phyloP scores from a whole-genome alignment of 345 rosid species.

The Cardiospermum halicacabum region DNA sequence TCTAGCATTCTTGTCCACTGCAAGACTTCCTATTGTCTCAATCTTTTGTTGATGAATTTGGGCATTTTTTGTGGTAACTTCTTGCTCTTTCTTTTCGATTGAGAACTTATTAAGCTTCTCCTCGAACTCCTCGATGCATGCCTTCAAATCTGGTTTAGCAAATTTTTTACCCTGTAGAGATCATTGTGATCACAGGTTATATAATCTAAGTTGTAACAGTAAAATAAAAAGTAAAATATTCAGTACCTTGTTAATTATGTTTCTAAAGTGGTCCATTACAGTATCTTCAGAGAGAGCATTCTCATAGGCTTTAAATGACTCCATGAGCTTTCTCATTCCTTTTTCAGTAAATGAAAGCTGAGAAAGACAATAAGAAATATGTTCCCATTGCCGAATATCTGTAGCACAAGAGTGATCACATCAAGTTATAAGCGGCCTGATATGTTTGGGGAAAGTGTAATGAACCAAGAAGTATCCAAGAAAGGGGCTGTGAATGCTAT shows the following conservation, averaged over 20 bases:
- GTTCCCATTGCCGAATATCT: constrained; percentile 89
- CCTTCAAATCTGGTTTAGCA: constrained; percentile 88
- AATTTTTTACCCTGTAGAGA: constrained; percentile 79
- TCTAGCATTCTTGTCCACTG: constrained; percentile 32
- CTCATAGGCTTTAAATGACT: constrained; percentile 76
- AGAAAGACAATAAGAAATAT: constrained; percentile 90
- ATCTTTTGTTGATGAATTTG: constrained; percentile 66
- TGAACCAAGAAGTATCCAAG: neutral
- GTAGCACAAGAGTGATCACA: constrained; percentile 29
- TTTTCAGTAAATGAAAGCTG: constrained; percentile 89
- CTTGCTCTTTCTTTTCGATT: constrained; percentile 91
- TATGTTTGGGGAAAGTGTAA: no score
- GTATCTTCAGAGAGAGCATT: constrained; percentile 76
- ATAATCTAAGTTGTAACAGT: constrained; percentile 10
- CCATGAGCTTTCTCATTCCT: constrained; percentile 88
- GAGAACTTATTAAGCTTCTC: constrained; percentile 88
- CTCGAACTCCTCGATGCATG: constrained; percentile 90
- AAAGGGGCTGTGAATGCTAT: no score
- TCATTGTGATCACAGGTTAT: constrained; percentile 9
- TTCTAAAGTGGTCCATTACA: constrained; percentile 80
- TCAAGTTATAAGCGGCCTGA: neutral
- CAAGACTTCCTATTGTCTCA: constrained; percentile 35
- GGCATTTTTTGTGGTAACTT: constrained; percentile 84
- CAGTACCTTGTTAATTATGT: constrained; percentile 80
- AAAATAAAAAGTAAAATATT: constrained; percentile 10